Evolutionary conservation across 345 rosid species (phyloP), one percentile per base, ranked within the genome.

Genomic region (Eucalyptus erythrocorys): DNA sequence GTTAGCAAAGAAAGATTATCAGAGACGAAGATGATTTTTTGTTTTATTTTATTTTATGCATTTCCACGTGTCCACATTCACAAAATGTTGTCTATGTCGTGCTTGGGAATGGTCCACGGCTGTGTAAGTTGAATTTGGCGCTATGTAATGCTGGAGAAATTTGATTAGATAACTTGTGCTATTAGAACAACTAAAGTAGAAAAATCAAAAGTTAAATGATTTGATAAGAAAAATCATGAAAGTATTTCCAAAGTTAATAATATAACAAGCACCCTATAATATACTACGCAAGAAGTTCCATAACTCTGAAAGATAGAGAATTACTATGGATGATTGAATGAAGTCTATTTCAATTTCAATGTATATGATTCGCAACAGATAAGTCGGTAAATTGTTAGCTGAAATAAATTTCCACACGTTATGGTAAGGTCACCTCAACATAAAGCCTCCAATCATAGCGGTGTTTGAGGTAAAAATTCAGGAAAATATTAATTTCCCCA

Each of bases 61-160:
- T 57, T 57, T 57, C 64, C 66, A 10, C 2, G 13, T 24, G n/a
- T 57, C 66, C 66, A 57, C 66, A 2, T 57, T 57, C 30, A 26
- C 66, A 57, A 57, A 57, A 57, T 57, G 66, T 57, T 57, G n/a
- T n/a, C n/a, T n/a, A n/a, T n/a, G n/a, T n/a, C n/a, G n/a, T n/a
- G n/a, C n/a, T n/a, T n/a, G 66, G 0, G 3, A 0, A 57, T 57
- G 0, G n/a, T 57, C n/a, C n/a, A 57, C 66, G n/a, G 14, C 0
- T 26, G 66, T 0, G 13, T 57, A 26, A 27, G 66, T 57, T 57
- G n/a, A 57, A 57, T 57, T 57, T 57, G 66, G 66, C n/a, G n/a
- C 66, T 26, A 57, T 57, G 13, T 57, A 26, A 57, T 57, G 13
- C 3, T 26, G 7, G 66, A 26, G 66, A 27, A 0, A 10, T 57